A percentile compares a stretch with the other conserved stretches of the same genome.
Conservation (phyloP, 306 rosid species). For the Glycine soja region DNA sequence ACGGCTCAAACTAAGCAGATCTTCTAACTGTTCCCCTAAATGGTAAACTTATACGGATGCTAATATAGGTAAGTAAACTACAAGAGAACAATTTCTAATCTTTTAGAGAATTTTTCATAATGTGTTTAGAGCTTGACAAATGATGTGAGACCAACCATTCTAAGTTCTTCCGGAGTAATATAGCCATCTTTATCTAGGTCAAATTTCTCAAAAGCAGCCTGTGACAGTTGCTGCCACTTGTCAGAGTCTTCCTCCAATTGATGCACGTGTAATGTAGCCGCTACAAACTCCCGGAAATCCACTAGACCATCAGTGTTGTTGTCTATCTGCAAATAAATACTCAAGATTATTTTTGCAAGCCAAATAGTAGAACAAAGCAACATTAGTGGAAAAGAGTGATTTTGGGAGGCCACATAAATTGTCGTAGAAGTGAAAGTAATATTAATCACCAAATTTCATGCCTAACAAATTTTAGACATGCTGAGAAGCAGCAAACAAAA, state of each 20-base stretch:
- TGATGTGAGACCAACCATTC: slow-evolving; percentile 63
- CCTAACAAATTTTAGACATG: not conserved
- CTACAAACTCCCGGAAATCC: slow-evolving; percentile 84
- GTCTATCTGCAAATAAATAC: slow-evolving; percentile 70
- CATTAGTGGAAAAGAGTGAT: not conserved
- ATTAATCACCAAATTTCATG: slow-evolving; percentile 29
- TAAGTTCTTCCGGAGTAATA: slow-evolving; percentile 87
- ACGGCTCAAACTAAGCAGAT: slow-evolving; percentile 12
- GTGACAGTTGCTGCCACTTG: slow-evolving; percentile 79
- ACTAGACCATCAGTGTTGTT: slow-evolving; percentile 90
- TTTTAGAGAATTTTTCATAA: not conserved
- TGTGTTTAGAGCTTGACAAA: not conserved
- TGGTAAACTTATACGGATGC: slow-evolving; percentile 24
- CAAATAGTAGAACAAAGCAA: slow-evolving; percentile 24
- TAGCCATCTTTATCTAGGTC: slow-evolving; percentile 86
- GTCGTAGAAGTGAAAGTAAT: not conserved
- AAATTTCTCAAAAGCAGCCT: slow-evolving; percentile 81
- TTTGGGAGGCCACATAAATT: slow-evolving; percentile 1
- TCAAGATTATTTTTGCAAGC: slow-evolving; percentile 26
- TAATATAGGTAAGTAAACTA: not conserved
- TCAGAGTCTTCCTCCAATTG: slow-evolving; percentile 85
- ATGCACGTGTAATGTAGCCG: slow-evolving; percentile 87
- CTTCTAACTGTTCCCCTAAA: not conserved
- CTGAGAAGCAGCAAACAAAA: slow-evolving; percentile 5
- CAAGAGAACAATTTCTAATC: not conserved